Evolutionary conservation across 169 alveolate species (phyloP), one percentile per base, ranked within the genome.

Genomic region (Plasmodium coatneyi): DNA sequence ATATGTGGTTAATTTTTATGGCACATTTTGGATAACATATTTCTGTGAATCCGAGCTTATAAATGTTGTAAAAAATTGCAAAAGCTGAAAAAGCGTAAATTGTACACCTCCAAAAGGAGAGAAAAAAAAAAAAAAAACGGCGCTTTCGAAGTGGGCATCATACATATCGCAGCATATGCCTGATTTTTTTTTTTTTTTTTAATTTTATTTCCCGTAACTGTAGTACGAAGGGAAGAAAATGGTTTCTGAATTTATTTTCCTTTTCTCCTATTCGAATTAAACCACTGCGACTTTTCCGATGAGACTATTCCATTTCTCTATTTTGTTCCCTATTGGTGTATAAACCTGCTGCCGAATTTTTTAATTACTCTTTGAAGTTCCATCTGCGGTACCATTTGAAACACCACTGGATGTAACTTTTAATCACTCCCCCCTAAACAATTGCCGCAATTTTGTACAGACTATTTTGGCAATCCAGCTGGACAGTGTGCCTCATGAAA

Each of bases 71-170:
- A 66, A 66, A 66, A 66, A 66, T 66, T 66, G 19, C 36, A 66
- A 22, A 66, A 12, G 76, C n/a, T 66, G 39, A 66, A 19, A 22
- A 66, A 66, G 36, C 36, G 30, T 1, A 19, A 66, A 28, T 25
- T 12, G 30, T 66, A 66, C 22, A 32, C 14, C 5, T 6, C 76
- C 19, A 79, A n/a, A 79, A 28, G 19, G 32, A 43, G 5, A 25
- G 19, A 79, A 43, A 78, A 78, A 78, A 79, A 43, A 79, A 41
- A 36, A 79, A 79, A 41, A 41, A 79, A n/a, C 84, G 56, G n/a
- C n/a, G 0, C 34, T 19, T 79, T 36, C 54, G 10, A 41, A 36
- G 4, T 79, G 49, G 28, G 22, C 28, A 79, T 14, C 30, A 36
- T n/a, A n/a, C 54, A 79, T 79, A 36, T 79, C 30, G 56, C 25